These are phyloP conservation scores for Aspergillus ellipticus DNA, from an alignment of 495 filamentous ascomycete species.

Conservation along the genomic window DNA sequence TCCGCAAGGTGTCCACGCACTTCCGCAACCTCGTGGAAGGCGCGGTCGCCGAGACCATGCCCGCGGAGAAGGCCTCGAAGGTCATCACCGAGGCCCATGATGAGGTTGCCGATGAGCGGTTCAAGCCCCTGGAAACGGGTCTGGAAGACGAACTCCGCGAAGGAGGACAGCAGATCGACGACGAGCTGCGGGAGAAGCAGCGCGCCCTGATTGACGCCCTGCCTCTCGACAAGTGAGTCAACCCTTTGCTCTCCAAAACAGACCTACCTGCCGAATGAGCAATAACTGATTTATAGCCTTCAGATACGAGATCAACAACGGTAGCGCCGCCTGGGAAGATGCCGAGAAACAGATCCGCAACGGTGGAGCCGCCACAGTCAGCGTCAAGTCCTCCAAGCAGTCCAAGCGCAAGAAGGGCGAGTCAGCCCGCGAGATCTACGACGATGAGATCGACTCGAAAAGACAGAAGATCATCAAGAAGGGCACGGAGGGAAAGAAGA, in stretches of 20 bases:
- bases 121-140: constrained; percentile 63
- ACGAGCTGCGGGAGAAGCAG: constrained; percentile 69
- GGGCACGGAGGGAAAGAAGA: constrained; percentile 47
- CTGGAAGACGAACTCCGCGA: constrained; percentile 85
- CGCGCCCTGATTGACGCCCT: constrained; percentile 83
- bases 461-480: constrained; percentile 50
- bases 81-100: constrained; percentile 58
- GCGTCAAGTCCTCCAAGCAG: constrained; percentile 67
- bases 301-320: constrained; percentile 79
- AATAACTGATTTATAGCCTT: constrained; percentile 42
- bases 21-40: constrained; percentile 73
- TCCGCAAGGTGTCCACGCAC: constrained; percentile 76
- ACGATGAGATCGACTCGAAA: constrained; percentile 46
- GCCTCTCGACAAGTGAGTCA: constrained; percentile 78
- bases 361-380: constrained; percentile 68
- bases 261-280: constrained; percentile 27
- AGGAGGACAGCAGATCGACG: constrained; percentile 71
- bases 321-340: constrained; percentile 69
- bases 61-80: constrained; percentile 48
- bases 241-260: neutral
- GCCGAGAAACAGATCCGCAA: constrained; percentile 73
- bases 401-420: constrained; percentile 77
- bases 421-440: constrained; percentile 51
- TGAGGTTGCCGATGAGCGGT: constrained; percentile 57
- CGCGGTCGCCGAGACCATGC: constrained; percentile 68